These are phyloP conservation scores for Claviceps arundinis DNA, from an alignment of 2,329 filamentous ascomycete genomes.

Conservation along the genomic window DNA sequence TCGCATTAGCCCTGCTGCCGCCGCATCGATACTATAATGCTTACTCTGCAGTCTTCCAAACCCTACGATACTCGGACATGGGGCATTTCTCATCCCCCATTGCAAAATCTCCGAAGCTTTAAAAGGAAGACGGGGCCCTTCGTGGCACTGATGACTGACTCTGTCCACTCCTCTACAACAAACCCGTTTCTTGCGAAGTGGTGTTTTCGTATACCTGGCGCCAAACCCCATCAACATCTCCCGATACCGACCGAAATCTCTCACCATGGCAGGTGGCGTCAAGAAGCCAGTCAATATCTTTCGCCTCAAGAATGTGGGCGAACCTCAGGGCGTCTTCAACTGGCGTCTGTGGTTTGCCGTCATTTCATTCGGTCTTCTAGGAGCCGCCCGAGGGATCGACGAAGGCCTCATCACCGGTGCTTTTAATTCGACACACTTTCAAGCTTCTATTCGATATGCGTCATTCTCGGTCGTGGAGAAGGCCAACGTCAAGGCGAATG, in stretches of 20 bases:
- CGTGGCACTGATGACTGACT: too few relatives aligned
- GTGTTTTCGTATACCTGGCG: neutral
- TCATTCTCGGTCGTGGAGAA: constrained; percentile 37
- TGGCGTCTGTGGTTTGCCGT: constrained; percentile 70
- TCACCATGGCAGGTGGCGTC: constrained; percentile 34
- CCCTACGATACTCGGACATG: too few relatives aligned
- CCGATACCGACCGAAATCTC: neutral
- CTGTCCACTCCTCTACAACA: too few relatives aligned
- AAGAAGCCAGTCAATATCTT: constrained; percentile 52
- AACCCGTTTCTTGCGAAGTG: too few relatives aligned
- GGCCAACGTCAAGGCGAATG: constrained; percentile 61
- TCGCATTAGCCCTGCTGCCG: too few relatives aligned
- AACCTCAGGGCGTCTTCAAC: constrained; percentile 60
- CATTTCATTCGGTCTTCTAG: constrained; percentile 59
- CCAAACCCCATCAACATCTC: neutral
- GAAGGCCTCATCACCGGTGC: constrained; percentile 67
- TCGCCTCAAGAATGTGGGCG: constrained; percentile 46
- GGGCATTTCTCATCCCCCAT: too few relatives aligned
- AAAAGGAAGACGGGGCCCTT: too few relatives aligned
- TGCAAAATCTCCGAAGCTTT: too few relatives aligned
- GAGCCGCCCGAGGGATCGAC: constrained; percentile 65
- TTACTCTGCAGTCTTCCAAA: too few relatives aligned
- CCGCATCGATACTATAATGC: too few relatives aligned
- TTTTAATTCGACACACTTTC: constrained; percentile 53
- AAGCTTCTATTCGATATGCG: constrained; percentile 42